Evolutionary conservation across 257 asterid genomes (phyloP), one percentile per base, ranked within the genome.

Genomic region (Paraleonurus japonicus): DNA sequence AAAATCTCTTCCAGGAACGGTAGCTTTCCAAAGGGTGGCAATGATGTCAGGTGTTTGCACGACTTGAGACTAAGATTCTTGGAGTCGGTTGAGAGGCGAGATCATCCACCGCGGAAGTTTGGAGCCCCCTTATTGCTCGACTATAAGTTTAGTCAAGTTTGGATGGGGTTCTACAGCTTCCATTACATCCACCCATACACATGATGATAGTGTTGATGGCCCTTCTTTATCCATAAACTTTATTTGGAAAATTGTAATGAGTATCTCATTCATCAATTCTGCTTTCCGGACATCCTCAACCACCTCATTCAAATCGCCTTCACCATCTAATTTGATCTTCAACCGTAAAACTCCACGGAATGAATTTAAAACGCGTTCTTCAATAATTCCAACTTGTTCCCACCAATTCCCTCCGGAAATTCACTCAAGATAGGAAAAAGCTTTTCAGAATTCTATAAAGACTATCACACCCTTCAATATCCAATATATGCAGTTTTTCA

Each of bases 81-180:
- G n/a, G n/a, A 60, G 41, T 12, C 15, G 24, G 24, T n/a, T 7
- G 26, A 30, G 33, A 30, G 33, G 5, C 5, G 33, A 19, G 39
- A 41, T 24, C 13, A 60, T 16, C 66, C 66, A 60, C 0, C 4
- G 15, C 26, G 24, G 26, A 2, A 60, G 26, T n/a, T 1, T 13
- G 45, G 45, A n/a, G 6, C 66, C 66, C 5, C 16, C 9, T 6
- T 59, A 59, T 6, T 11, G 3, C 8, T 19, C 12, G 1, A 60
- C 30, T 0, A 2, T 3, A 0, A 60, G 45, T 7, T 28, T 2
- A 23, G 12, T 15, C 17, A 79, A 48, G 55, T 35, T 30, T 47
- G 69, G 83, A 57, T 61, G 79, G 24, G 71, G 62, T 58, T 50
- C 19, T 50, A 78, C 35, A 50, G 76, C 72, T n/a, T 72, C 75